Base-by-base conservation (phyloP, 2,329 filamentous ascomycete genomes). In the Huntiella savannae region DNA sequence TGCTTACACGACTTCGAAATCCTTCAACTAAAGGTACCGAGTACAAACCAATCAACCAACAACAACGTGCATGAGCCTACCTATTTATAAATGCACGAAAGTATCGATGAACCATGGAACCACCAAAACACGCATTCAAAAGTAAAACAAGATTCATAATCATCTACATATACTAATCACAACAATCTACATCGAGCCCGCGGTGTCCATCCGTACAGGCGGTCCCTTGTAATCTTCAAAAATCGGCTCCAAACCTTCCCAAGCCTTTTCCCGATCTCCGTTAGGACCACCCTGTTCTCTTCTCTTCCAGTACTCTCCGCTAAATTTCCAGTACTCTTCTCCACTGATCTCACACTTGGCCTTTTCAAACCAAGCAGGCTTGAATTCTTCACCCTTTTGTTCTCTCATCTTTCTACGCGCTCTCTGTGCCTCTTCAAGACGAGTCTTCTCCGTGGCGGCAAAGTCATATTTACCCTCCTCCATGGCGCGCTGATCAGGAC, bases 381-480 rank as follows among this genome's bases (percentile, higher is more conserved):
- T 62, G 57, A 91, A 96, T 50, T 88, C 78, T 52, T 92, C 81
- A 3, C 91, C 91, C 2, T 64, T 71, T 28, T 71, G 70, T 62
- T 98, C 88, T 17, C 87, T 70, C 49, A 70, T 65, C 46, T 82
- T 66, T 51, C 91, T 67, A 49, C 79, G 78, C 7, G 79, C 77
- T 50, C 91, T 71, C 67, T 98, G 91, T 52, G 79, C 86, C 65
- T 95, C 82, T 62, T 98, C 91, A 0, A 98, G 74, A 1, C 91
- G 72, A 57, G 88, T 91, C 73, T 98, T 98, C 67, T 98, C 91
- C 4, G 73, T 75, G 0, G 88, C 91, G 1, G 91, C 91, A 50
- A 91, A 70, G 56, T 96, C 88, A 58, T 98, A 98, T 62, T 87
- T 76, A n/a, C 88, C 91, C 51, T 96, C 87, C 60, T 98, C 91